phyloP scores from a whole-genome alignment of 140 eudicot species.

The Artemisia princeps region DNA sequence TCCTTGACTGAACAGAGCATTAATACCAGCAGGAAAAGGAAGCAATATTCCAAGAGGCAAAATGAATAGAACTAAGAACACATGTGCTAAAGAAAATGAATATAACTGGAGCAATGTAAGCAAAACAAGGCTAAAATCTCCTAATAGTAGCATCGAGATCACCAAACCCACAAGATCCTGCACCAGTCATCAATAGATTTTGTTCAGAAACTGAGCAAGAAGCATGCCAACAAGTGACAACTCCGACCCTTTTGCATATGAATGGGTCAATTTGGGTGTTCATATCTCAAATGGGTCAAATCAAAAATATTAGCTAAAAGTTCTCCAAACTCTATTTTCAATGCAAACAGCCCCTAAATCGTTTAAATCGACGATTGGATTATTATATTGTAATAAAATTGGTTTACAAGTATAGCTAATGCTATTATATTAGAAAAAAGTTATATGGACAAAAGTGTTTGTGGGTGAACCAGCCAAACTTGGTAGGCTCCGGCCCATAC shows the following conservation, averaged over 20 bases:
- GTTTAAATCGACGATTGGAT: not conserved
- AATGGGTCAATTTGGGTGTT: not conserved
- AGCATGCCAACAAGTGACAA: not conserved
- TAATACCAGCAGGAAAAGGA: conserved; percentile 96
- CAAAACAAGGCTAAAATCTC: conserved; percentile 91
- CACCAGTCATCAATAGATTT: conserved; percentile 17
- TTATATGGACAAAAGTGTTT: too few species aligned
- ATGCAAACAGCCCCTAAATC: not conserved
- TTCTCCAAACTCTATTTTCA: not conserved
- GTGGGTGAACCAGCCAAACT: not conserved
- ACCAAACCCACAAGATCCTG: conserved; percentile 99
- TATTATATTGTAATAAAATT: too few species aligned
- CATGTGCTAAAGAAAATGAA: conserved; percentile 68
- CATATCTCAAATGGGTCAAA: not conserved
- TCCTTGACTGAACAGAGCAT: conserved; percentile 95
- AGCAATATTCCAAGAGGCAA: conserved; percentile 87
- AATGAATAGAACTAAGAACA: conserved; percentile 66
- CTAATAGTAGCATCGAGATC: conserved; percentile 76
- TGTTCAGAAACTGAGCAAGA: conserved; percentile 8
- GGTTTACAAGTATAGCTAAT: too few species aligned
- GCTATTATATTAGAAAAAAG: too few species aligned
- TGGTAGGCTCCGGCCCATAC: not conserved
- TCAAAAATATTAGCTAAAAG: not conserved
- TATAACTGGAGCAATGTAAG: conserved; percentile 92
- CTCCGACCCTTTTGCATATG: not conserved